phyloP scores from a whole-genome alignment of 768 basidiomycete species.

The Dentipellis sp. region DNA sequence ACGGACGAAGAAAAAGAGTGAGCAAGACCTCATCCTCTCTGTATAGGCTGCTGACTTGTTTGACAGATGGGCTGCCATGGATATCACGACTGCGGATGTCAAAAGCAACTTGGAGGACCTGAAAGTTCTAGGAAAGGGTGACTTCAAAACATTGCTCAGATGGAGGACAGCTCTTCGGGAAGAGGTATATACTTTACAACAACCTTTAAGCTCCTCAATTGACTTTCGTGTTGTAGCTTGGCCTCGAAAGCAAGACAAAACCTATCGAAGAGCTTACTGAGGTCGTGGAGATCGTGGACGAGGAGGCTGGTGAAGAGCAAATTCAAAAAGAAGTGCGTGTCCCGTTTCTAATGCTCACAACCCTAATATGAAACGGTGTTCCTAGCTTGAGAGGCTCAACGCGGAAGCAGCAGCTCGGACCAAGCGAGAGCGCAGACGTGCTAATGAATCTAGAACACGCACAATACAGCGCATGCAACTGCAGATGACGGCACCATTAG shows the following conservation, averaged over 20 bases:
- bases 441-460: slow-evolving; percentile 81
- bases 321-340: slow-evolving; percentile 76
- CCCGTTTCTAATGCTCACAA: slow-evolving; percentile 2
- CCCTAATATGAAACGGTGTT: slow-evolving; percentile 1
- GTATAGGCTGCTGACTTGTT: slow-evolving; percentile 1
- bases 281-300: slow-evolving; percentile 51
- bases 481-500: slow-evolving; percentile 95
- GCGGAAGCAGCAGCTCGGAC: slow-evolving; percentile 61
- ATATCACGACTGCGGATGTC: slow-evolving; percentile 71
- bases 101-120: slow-evolving; percentile 82
- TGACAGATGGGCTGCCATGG: slow-evolving; percentile 61
- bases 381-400: slow-evolving; percentile 76
- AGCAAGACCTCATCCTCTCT: slow-evolving; percentile 16
- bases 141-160: slow-evolving; percentile 88
- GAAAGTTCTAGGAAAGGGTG: slow-evolving; percentile 95
- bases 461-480: slow-evolving; percentile 94
- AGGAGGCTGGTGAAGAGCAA: slow-evolving; percentile 80
- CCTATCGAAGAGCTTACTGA: slow-evolving; percentile 72
- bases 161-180: slow-evolving; percentile 86
- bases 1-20: slow-evolving; percentile 82
- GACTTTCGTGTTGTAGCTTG: slow-evolving; percentile 40
- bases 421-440: slow-evolving; percentile 74
- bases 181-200: slow-evolving; percentile 47
- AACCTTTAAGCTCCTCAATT: neutral
- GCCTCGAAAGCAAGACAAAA: slow-evolving; percentile 73